Evolutionary conservation across 2,329 filamentous ascomycete species (phyloP).

Genomic region (Nothomitra cinnamomea): DNA sequence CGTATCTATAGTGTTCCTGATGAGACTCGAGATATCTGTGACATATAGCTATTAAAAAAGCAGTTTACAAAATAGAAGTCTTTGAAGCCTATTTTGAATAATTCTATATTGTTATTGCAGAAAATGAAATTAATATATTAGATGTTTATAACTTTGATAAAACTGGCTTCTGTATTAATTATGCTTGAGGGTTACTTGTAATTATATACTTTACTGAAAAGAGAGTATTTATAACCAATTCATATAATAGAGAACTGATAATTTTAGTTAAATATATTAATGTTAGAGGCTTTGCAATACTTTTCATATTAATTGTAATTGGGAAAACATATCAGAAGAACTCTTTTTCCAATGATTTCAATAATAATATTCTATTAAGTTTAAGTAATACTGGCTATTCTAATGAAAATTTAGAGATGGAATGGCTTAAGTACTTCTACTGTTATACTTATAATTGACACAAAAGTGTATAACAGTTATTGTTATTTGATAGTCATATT

Average conservation of each 20-base stretch:
- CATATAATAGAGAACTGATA: background rate
- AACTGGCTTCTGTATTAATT: background rate
- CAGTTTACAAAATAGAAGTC: background rate
- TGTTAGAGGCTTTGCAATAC: background rate
- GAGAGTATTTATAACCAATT: background rate
- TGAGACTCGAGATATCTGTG: too few species aligned
- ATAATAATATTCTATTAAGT: background rate
- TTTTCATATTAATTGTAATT: background rate
- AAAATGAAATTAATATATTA: background rate
- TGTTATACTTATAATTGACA: background rate
- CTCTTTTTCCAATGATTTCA: background rate
- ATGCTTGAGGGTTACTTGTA: background rate
- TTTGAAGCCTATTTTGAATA: background rate
- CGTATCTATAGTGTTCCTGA: too few species aligned
- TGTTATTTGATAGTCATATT: background rate
- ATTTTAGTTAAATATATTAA: background rate
- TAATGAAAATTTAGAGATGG: background rate
- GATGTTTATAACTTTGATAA: background rate
- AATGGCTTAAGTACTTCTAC: background rate
- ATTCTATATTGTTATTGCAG: background rate
- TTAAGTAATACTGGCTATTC: background rate
- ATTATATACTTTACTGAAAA: background rate
- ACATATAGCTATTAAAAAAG: background rate
- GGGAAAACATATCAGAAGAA: background rate
- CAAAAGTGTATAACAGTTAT: background rate